Conservation (phyloP, 2,329 filamentous ascomycete species). For the Amylocarpus encephaloides region DNA sequence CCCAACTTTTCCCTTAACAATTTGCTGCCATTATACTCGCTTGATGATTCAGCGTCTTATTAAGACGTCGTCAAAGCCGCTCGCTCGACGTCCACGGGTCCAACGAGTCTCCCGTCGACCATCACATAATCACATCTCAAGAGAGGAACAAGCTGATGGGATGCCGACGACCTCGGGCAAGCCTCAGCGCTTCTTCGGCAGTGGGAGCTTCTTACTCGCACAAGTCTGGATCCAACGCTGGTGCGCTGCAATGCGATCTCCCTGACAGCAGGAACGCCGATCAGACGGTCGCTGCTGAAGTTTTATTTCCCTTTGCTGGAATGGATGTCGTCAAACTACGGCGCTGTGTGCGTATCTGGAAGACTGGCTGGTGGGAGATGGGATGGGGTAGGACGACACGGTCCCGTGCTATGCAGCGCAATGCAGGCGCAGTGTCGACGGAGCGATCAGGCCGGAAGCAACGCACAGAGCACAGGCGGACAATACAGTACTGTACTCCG, state of each 20-base stretch:
- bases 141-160: background rate
- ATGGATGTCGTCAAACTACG: background rate
- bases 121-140: background rate
- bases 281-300: background rate
- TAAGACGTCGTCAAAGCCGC: background rate
- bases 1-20: background rate
- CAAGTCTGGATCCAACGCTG: background rate
- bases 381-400: background rate
- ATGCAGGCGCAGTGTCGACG: conserved; percentile 7
- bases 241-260: conserved; percentile 4
- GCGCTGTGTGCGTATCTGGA: background rate
- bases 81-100: background rate
- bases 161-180: background rate
- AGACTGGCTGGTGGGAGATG: background rate
- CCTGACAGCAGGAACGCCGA: conserved; percentile 2
- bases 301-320: background rate
- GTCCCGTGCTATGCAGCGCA: conserved; percentile 4
- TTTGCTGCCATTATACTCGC: background rate
- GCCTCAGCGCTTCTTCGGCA: conserved; percentile 6
- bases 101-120: background rate
- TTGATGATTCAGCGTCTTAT: background rate
- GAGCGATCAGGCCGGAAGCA: conserved; percentile 23
- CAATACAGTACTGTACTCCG: conserved; percentile 13
- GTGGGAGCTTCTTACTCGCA: background rate
- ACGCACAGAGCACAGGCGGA: conserved; percentile 23